These are phyloP conservation scores for Stemphylium beticola DNA, from an alignment of 2,329 filamentous ascomycete genomes.

Conservation along the genomic window DNA sequence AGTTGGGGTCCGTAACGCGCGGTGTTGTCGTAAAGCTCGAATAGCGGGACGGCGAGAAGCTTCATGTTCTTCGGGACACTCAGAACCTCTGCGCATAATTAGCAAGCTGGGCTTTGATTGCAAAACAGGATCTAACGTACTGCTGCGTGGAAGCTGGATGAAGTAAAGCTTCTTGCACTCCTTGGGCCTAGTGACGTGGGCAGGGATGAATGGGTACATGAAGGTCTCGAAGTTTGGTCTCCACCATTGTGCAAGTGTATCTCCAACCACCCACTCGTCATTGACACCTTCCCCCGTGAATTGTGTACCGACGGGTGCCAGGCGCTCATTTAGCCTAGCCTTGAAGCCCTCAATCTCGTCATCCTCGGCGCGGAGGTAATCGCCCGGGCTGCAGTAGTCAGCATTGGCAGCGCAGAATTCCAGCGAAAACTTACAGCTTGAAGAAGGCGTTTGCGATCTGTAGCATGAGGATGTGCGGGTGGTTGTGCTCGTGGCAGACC, in stretches of 20 bases:
- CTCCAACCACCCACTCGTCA: conserved; percentile 92
- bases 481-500: conserved; percentile 98
- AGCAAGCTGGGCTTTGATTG: conserved; percentile 19
- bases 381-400: conserved; percentile 68
- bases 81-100: conserved; percentile 72
- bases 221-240: conserved; percentile 99
- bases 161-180: conserved; percentile 99
- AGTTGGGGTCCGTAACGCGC: conserved; percentile 93
- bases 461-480: conserved; percentile 97
- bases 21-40: conserved; percentile 98
- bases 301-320: conserved; percentile 87
- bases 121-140: conserved; percentile 57
- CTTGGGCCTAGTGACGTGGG: conserved; percentile 94
- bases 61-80: conserved; percentile 99
- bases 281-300: conserved; percentile 85
- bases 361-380: conserved; percentile 88
- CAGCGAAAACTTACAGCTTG: conserved; percentile 68
- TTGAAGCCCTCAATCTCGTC: conserved; percentile 97
- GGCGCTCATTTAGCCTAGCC: conserved; percentile 84
- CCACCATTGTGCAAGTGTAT: conserved; percentile 98
- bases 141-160: conserved; percentile 89
- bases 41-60: conserved; percentile 91
- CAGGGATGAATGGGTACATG: conserved; percentile 98
- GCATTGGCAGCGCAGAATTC: conserved; percentile 4
- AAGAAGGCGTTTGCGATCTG: conserved; percentile 99